Base-by-base conservation (phyloP, 768 basidiomycete species). In the Scleroderma bovista region DNA sequence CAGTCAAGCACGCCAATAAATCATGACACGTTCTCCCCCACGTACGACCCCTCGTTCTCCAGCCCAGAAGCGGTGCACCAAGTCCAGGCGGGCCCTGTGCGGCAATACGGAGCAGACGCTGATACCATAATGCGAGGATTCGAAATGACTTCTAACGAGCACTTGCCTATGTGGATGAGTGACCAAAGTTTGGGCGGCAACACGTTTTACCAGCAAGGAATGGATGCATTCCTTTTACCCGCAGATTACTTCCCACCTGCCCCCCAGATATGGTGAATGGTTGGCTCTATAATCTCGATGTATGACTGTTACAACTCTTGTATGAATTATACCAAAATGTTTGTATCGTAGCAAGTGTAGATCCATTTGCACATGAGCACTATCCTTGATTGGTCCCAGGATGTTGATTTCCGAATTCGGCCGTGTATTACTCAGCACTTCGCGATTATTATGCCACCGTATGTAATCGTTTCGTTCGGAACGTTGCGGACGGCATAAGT, bases 221-320 rank as follows among this genome's bases (percentile, higher is more conserved):
- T 92, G 72, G 86, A 92, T 59, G 87, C 89, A 4, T 91, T 91
- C 69, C 71, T 92, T 42, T 73, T 92, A 33, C 89, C 89, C 15
- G 67, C 72, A 26, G 84, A 89, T 61, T 89, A 84, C 57, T 74
- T 88, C 45, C 83, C 85, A 2, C 72, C 82, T 50, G 76, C 80
- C 22, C 77, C 83, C 44, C 86, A 86, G 65, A 88, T 90, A 49
- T 89, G 86, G 87, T 90, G 64, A 75, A 51, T 13, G 17, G 13
- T 36, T 32, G 22, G 23, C 16, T 43, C 16, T 43, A 26, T 43
- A 29, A 16, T 29, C 2, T 26, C 41, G 8, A 29, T 26, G 41
- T 43, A 43, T 29, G 41, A 26, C 15, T 29, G 26, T 29, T 29
- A 29, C 26, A 29, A 29, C 5, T 29, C 26, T 29, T 29, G 26